phyloP scores from a whole-genome alignment of 208 protist species.

The Leishmania arabica region DNA sequence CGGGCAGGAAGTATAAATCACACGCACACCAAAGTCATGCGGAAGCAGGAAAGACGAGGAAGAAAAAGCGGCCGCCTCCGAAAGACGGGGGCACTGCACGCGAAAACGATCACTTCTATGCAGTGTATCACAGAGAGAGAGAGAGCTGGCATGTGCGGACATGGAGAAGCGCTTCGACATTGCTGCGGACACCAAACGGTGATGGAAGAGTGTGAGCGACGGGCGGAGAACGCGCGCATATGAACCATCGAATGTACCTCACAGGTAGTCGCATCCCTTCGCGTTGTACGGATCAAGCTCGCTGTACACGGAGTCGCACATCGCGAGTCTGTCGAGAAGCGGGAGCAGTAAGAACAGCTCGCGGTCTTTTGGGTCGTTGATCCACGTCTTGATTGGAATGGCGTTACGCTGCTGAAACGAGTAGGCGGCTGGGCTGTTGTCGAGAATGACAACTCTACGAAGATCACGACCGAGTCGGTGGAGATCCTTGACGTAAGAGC shows the following conservation, averaged over 20 bases:
- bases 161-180: not conserved
- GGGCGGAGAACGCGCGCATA: not conserved
- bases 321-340: constrained; percentile 39
- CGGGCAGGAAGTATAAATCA: not conserved
- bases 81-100: not conserved
- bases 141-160: not conserved
- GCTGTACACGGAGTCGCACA: constrained; percentile 52
- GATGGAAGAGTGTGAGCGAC: not conserved
- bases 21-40: not conserved
- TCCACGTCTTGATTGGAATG: constrained; percentile 68
- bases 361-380: constrained; percentile 53
- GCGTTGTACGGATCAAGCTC: constrained; percentile 57
- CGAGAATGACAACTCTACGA: constrained; percentile 47
- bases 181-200: not conserved
- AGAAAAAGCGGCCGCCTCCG: not conserved
- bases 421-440: constrained; percentile 73
- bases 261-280: constrained; percentile 19
- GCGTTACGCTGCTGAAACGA: constrained; percentile 76
- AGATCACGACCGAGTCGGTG: constrained; percentile 51
- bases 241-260: not conserved
- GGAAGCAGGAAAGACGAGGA: no score
- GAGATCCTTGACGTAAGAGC: constrained; percentile 69
- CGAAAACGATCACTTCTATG: not conserved
- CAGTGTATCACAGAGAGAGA: not conserved
- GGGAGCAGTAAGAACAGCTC: constrained; percentile 55